Evolutionary conservation across 2,329 filamentous ascomycete species (phyloP), one percentile per base, ranked within the genome.

Genomic region (Fusarium setosum): DNA sequence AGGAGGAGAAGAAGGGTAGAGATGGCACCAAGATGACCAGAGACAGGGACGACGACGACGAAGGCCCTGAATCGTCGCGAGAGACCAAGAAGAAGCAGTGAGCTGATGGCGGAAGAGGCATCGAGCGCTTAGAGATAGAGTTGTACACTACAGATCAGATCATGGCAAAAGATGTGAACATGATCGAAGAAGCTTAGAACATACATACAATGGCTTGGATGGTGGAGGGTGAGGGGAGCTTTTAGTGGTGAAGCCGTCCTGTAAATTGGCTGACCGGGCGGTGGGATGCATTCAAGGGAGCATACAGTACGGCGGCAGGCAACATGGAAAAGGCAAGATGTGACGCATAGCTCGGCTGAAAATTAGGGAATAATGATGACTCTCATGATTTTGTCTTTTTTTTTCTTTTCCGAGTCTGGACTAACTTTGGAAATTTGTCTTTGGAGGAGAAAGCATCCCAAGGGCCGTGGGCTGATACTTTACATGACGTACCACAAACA

Each of bases 1-100:
- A 87, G 62, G 79, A 84, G 61, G 86, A 88, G 72, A 77, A 81
- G 63, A 78, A 76, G 35, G 76, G 76, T 29, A 75, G 74, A 34
- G 74, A 76, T 10, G 69, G 73, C 20, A 69, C 71, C 11, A 74
- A 79, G n/a, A 72, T 76, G 3, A 78, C 80, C 0, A 79, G 77
- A 8, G 74, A 77, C 8, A 77, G 80, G n/a, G 73, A 78, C 6
- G 74, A 78, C 0, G 72, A 77, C 7, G 71, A 76, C 5, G 26
- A 8, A 9, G 66, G 76, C 4, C 32, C 50, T 17, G 52, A 45
- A 21, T 44, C 59, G 40, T 67, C 40, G 5, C 12, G 20, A n/a
- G 32, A 74, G 6, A 61, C 74, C n/a, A 70, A 73, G 59, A 65
- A 72, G 49, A 60, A 68, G 21, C 60, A 72, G 41, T 59, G 40